These are phyloP conservation scores for Lactarius sp. DNA, from an alignment of 768 basidiomycete species.

Conservation along the genomic window DNA sequence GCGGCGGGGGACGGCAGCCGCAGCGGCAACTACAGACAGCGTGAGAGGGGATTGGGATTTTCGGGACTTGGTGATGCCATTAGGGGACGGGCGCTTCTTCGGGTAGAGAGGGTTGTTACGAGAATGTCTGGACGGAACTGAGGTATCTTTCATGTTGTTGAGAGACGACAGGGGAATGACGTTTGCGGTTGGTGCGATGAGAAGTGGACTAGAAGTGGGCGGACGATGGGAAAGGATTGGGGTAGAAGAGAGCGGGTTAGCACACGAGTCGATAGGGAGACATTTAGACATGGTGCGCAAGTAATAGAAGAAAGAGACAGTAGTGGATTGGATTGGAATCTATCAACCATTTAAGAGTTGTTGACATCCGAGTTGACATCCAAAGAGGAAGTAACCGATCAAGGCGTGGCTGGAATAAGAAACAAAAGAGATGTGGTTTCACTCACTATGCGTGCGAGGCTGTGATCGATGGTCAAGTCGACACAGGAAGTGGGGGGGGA, in stretches of 20 bases:
- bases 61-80: conserved; percentile 67
- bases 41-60: conserved; percentile 40
- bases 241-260: conserved; percentile 20
- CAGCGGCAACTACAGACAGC: conserved; percentile 43
- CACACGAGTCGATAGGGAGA: conserved; percentile 9
- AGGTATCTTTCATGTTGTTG: conserved; percentile 78
- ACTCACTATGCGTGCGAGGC: conserved; percentile 20
- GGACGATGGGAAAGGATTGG: conserved; percentile 23
- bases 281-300: conserved; percentile 1
- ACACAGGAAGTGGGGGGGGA: neutral
- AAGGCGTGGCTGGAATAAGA: conserved; percentile 3
- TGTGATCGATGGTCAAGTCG: conserved; percentile 20
- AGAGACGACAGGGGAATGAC: conserved; percentile 34
- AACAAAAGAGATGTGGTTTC: conserved; percentile 31
- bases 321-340: neutral
- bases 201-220: conserved; percentile 26
- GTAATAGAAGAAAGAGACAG: neutral
- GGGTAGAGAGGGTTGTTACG: conserved; percentile 66
- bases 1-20: conserved; percentile 40
- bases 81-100: conserved; percentile 80
- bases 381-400: conserved; percentile 12
- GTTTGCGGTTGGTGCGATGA: conserved; percentile 38
- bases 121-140: conserved; percentile 54
- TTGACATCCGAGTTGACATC: conserved; percentile 2
- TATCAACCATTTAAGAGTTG: neutral